A percentile compares a stretch with the other conserved stretches of the same genome.
Evolutionary conservation across 1,284 basidiomycete genomes (phyloP).

Genomic region (Gomphus bonarii): DNA sequence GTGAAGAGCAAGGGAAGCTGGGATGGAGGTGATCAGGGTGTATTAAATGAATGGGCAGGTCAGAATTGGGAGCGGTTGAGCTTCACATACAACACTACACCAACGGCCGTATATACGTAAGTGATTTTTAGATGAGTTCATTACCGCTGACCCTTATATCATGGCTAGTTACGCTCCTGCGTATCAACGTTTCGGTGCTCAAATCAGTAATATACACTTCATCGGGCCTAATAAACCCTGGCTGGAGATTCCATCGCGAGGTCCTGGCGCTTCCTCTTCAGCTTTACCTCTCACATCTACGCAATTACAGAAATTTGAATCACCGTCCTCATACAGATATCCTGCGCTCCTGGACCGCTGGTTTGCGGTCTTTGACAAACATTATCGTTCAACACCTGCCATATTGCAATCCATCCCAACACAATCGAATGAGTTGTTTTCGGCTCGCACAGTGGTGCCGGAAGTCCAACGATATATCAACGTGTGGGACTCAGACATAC

Average conservation of each 20-base stretch:
- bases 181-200: conserved; percentile 83
- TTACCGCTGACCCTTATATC: conserved; percentile 14
- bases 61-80: conserved; percentile 84
- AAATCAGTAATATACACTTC: conserved; percentile 88
- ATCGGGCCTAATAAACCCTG: conserved; percentile 94
- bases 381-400: conserved; percentile 43
- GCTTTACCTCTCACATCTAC: neutral
- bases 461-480: conserved; percentile 44
- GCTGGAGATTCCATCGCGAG: conserved; percentile 59
- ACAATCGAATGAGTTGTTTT: neutral
- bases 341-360: conserved; percentile 76
- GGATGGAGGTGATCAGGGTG: conserved; percentile 96
- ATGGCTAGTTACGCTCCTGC: conserved; percentile 79
- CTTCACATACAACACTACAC: conserved; percentile 96
- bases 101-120: conserved; percentile 93
- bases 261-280: conserved; percentile 22
- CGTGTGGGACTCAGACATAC: conserved; percentile 53
- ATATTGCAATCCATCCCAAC: conserved; percentile 11
- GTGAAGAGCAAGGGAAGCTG: conserved; percentile 76
- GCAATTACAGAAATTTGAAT: conserved; percentile 14
- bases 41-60: conserved; percentile 91
- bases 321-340: conserved; percentile 58
- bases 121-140: conserved; percentile 23
- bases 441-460: conserved; percentile 18
- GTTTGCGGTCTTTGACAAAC: conserved; percentile 79